Evolutionary conservation across 192 early-diverging fungal genomes (phyloP), one percentile per base, ranked within the genome.

Genomic region (Coemansia sp.): DNA sequence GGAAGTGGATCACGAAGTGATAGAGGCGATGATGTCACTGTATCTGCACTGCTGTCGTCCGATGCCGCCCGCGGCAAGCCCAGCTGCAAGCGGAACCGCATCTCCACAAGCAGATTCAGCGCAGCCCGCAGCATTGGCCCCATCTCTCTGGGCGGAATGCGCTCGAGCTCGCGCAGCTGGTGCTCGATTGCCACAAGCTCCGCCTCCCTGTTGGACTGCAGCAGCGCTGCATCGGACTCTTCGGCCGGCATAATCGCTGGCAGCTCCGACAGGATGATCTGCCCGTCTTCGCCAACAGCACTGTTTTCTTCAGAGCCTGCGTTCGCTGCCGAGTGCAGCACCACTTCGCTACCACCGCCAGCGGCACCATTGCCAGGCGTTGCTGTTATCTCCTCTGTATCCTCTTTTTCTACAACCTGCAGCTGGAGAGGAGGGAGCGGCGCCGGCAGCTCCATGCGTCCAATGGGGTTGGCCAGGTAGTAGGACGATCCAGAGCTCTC

Each of bases 71-170:
- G 65, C 3, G 76, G 76, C 30, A 79, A 53, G 0, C 76, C 76
- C 6, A 79, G 64, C 47, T 70, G 76, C 57, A 79, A 31, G 11
- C 76, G 66, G 50, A 79, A 79, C 48, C 76, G 76, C 76, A 79
- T 79, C 36, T 79, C 76, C 7, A 79, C 76, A 27, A 79, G 34
- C 8, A 79, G 54, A 28, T 79, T 79, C 40, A 79, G 53, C 10
- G 76, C 76, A 1, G 76, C 76, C 1, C 76, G 66, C 53, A 79
- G 52, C 76, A 79, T 79, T 27, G 76, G 76, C 0, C 76, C 76
- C 62, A 79, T 63, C 19, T 67, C 60, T 11, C 73, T 59, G n/a
- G 67, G 44, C 6, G 76, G 76, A 15, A 58, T 65, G 27, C 55
- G 59, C 40, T 79, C 76, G 11, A 79, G 64, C 41, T 70, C 76